Percentiles rank a stretch among this genome's conserved stretches.
Evolutionary conservation across 176 grass and related monocot genomes (phyloP).

Genomic region (Carex pumila): DNA sequence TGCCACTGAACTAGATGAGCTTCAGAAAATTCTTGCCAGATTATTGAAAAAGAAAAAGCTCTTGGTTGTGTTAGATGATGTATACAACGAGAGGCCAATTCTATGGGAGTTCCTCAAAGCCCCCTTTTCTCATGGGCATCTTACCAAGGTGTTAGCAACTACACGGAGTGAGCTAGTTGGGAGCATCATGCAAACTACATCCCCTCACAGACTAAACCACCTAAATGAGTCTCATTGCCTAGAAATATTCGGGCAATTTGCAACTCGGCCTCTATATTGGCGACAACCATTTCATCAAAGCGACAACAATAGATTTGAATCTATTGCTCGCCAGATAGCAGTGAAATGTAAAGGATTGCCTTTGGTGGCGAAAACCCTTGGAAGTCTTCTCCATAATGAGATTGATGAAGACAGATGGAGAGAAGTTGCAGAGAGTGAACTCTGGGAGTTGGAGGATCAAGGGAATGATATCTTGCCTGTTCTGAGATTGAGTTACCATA

Average conservation of each 20-base stretch:
- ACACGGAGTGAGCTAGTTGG: conserved; percentile 22
- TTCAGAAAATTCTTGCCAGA: not conserved
- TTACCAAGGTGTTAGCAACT: conserved; percentile 28
- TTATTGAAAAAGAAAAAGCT: conserved; percentile 7
- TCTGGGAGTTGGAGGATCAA: conserved; percentile 20
- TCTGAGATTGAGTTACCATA: conserved; percentile 29
- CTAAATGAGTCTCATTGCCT: conserved; percentile 7
- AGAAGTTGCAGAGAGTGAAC: conserved; percentile 25
- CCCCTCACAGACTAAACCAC: not conserved
- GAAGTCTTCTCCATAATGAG: conserved; percentile 20
- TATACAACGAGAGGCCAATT: conserved; percentile 23
- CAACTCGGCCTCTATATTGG: not conserved
- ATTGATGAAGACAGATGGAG: conserved; percentile 12
- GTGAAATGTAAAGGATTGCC: conserved; percentile 26
- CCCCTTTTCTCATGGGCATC: not conserved
- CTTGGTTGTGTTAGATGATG: conserved; percentile 15
- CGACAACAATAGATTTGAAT: not conserved
- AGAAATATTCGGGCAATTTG: conserved; percentile 5
- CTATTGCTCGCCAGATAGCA: conserved; percentile 1
- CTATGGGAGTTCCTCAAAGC: conserved; percentile 20
- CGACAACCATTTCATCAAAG: not conserved
- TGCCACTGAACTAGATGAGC: not conserved
- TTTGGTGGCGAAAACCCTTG: conserved; percentile 24
- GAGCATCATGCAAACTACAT: conserved; percentile 18
- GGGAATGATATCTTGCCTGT: conserved; percentile 11